Conservation (phyloP, 495 filamentous ascomycete species). For the Bombardia bombarda region DNA sequence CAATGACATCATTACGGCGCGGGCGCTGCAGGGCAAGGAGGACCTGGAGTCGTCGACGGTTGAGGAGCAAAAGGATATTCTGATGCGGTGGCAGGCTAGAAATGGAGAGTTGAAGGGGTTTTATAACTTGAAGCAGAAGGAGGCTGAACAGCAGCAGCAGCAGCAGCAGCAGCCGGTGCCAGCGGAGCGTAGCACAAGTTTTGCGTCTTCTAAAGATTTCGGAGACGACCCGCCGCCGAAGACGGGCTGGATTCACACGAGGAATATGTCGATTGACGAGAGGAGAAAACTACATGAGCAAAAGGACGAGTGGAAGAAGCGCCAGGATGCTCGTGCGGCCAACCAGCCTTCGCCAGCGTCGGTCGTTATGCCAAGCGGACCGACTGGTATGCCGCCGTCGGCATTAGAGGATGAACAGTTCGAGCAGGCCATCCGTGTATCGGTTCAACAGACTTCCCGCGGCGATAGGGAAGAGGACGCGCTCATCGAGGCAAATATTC, state of each 20-base stretch:
- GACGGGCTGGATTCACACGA: slow-evolving; percentile 33
- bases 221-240: slow-evolving; percentile 11
- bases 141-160: slow-evolving; percentile 7
- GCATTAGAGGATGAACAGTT: slow-evolving; percentile 42
- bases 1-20: slow-evolving; percentile 64
- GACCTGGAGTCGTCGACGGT: slow-evolving; percentile 42
- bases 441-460: slow-evolving; percentile 58
- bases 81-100: slow-evolving; percentile 48
- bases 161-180: not conserved
- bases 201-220: not conserved
- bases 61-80: slow-evolving; percentile 49
- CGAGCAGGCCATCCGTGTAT: slow-evolving; percentile 59
- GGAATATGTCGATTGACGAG: slow-evolving; percentile 32
- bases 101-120: slow-evolving; percentile 46
- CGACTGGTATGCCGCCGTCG: not conserved
- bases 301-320: slow-evolving; percentile 27
- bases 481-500: slow-evolving; percentile 58
- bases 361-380: no score
- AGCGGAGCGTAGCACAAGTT: not conserved
- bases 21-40: slow-evolving; percentile 63
- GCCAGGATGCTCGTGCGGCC: slow-evolving; percentile 2
- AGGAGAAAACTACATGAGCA: slow-evolving; percentile 43
- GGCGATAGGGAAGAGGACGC: slow-evolving; percentile 61
- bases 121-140: slow-evolving; percentile 29
- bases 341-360: no score